Conservation (phyloP, 352 stramenopile species). For the Phytophthora litchii region DNA sequence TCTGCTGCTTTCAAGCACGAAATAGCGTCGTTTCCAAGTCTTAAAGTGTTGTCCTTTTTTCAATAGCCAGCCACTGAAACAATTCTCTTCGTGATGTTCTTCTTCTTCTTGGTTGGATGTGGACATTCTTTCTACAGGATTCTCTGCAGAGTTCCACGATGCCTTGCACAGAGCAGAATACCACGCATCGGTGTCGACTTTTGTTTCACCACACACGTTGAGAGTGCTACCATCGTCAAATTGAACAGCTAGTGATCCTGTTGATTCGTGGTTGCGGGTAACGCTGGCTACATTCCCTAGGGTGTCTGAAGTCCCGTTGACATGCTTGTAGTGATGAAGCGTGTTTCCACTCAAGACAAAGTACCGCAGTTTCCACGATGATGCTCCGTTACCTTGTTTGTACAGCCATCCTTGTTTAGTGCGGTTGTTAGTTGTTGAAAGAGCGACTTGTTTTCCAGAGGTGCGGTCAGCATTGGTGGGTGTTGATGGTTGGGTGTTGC, state of each 20-base stretch:
- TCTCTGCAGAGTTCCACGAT: conserved; percentile 27
- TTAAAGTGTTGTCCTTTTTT: conserved; percentile 87
- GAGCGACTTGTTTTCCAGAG: conserved; percentile 10
- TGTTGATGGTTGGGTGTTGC: conserved; percentile 7
- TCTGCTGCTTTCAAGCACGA: conserved; percentile 68
- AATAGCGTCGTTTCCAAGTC: conserved; percentile 85
- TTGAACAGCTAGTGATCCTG: conserved; percentile 48
- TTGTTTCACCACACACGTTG: conserved; percentile 51
- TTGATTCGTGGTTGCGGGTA: conserved; percentile 32
- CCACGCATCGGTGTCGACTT: conserved; percentile 56
- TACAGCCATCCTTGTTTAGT: conserved; percentile 69
- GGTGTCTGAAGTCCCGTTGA: conserved; percentile 40
- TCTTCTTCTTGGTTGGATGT: conserved; percentile 27
- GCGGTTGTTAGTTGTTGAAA: background rate
- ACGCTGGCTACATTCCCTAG: conserved; percentile 60
- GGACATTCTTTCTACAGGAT: conserved; percentile 1
- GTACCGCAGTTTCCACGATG: conserved; percentile 72
- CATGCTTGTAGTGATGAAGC: conserved; percentile 62
- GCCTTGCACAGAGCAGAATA: conserved; percentile 44
- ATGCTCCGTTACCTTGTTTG: conserved; percentile 49
- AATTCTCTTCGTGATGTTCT: conserved; percentile 14
- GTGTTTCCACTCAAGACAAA: conserved; percentile 61
- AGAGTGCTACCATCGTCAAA: conserved; percentile 53
- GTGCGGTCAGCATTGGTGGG: conserved; percentile 13
- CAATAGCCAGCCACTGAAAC: conserved; percentile 67